Percentiles rank a stretch among this genome's conserved stretches.
phyloP scores from a whole-genome alignment of 768 basidiomycete species.

The Rhizopogon sp. region DNA sequence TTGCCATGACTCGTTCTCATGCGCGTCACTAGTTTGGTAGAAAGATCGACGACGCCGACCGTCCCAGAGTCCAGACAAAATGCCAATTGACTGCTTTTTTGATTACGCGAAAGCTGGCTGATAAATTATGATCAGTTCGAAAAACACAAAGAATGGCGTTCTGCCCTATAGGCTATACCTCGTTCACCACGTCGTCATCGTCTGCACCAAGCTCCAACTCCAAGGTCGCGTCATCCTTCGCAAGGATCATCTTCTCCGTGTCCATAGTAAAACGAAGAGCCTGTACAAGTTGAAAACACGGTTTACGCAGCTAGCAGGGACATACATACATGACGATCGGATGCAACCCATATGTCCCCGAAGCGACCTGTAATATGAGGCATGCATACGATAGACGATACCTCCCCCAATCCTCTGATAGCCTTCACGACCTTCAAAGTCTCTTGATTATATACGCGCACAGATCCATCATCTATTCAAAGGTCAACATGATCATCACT shows the following conservation, averaged over 20 bases:
- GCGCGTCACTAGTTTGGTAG: constrained; percentile 37
- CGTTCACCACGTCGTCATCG: constrained; percentile 60
- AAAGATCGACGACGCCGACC: constrained; percentile 63
- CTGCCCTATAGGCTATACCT: constrained; percentile 36
- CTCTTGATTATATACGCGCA: constrained; percentile 61
- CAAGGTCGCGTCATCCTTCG: constrained; percentile 41
- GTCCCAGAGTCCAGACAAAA: constrained; percentile 67
- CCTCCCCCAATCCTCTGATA: constrained; percentile 51
- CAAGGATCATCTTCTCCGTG: constrained; percentile 48
- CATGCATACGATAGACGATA: constrained; percentile 57
- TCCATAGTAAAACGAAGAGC: constrained; percentile 40
- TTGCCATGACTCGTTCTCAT: constrained; percentile 64
- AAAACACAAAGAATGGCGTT: neutral
- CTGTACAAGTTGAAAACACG: neutral
- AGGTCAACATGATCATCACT: constrained; percentile 1
- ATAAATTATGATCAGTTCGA: constrained; percentile 24
- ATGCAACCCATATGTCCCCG: constrained; percentile 60
- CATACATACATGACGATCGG: constrained; percentile 58
- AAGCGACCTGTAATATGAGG: constrained; percentile 35
- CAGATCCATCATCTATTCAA: constrained; percentile 56
- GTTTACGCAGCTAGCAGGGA: neutral
- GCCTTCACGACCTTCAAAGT: constrained; percentile 60
- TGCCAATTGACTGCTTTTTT: constrained; percentile 48
- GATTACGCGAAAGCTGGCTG: constrained; percentile 61
- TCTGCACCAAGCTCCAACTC: constrained; percentile 43